Percentiles rank a stretch among this genome's conserved stretches.
Evolutionary conservation across 2,329 filamentous ascomycete species (phyloP).

Genomic region (Ophiostoma angusticollis): DNA sequence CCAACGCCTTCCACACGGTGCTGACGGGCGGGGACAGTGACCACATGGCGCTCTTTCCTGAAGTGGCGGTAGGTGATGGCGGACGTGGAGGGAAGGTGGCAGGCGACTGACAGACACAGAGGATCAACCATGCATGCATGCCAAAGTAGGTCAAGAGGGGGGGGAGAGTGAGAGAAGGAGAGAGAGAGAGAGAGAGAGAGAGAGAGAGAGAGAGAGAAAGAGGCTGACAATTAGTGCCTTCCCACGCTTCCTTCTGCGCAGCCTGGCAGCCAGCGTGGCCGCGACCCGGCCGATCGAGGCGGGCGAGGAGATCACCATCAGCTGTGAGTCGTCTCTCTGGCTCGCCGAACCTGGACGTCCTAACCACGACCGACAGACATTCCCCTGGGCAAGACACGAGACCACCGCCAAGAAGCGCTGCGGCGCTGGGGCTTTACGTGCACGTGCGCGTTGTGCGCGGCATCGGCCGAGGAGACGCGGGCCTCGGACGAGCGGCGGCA

Average conservation of each 20-base stretch:
- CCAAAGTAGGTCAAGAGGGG: constrained; percentile 25
- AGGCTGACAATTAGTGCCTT: constrained; percentile 23
- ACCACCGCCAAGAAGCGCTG: constrained; percentile 18
- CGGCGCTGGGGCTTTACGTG: constrained; percentile 23
- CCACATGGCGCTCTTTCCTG: constrained; percentile 15
- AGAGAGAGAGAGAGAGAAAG: too few relatives aligned
- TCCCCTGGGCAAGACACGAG: constrained; percentile 18
- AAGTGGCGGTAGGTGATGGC: constrained; percentile 6
- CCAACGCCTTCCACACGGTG: constrained; percentile 22
- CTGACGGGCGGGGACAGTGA: constrained; percentile 12
- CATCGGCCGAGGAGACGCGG: constrained; percentile 14
- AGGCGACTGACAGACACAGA: constrained; percentile 5
- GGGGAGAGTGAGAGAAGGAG: too few relatives aligned
- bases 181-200: too few relatives aligned
- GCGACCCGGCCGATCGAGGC: constrained; percentile 14
- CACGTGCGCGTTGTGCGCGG: constrained; percentile 21
- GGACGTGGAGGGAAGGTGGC: neutral
- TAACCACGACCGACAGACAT: constrained; percentile 17
- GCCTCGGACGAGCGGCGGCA: constrained; percentile 21
- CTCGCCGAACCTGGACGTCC: too few relatives aligned
- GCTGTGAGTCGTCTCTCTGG: constrained; percentile 15
- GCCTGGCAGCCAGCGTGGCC: constrained; percentile 14
- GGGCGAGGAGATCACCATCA: constrained; percentile 19
- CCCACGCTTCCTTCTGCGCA: constrained; percentile 19
- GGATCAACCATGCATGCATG: constrained; percentile 24